Percentiles rank a stretch among this genome's conserved stretches.
Evolutionary conservation across 441 rosid genomes (phyloP).

Genomic region (Melastoma candidum): DNA sequence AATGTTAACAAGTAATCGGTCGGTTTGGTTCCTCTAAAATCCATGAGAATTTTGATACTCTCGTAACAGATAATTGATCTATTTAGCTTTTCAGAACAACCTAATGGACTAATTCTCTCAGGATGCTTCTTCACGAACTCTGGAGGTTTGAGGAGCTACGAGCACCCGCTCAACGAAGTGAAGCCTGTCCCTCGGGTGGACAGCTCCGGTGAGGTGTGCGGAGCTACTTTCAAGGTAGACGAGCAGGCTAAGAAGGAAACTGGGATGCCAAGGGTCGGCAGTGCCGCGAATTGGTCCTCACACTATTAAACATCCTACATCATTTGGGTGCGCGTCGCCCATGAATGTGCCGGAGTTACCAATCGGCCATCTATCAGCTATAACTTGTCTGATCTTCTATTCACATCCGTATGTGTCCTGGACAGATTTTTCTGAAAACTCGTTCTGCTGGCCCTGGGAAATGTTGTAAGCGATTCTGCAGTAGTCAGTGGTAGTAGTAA

Average conservation of each 20-base stretch:
- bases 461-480: no score
- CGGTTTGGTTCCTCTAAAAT: no score
- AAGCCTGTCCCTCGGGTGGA: conserved; percentile 95
- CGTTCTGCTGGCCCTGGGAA: no score
- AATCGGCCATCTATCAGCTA: conserved; percentile 7
- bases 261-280: conserved; percentile 82
- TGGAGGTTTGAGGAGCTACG: conserved; percentile 90
- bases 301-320: conserved; percentile 33
- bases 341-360: conserved; percentile 17
- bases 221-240: conserved; percentile 80
- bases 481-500: no score
- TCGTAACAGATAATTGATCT: no score
- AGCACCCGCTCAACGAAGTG: conserved; percentile 79
- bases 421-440: no score
- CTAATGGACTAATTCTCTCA: conserved; percentile 17
- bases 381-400: not conserved
- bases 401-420: no score
- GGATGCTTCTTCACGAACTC: conserved; percentile 92
- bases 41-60: no score
- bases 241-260: conserved; percentile 57
- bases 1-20: no score
- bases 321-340: not conserved
- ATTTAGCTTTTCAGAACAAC: no score
- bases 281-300: conserved; percentile 85
- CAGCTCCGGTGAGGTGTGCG: conserved; percentile 85